phyloP scores from a whole-genome alignment of 2,329 filamentous ascomycete species.

The Aspergillus hortae region DNA sequence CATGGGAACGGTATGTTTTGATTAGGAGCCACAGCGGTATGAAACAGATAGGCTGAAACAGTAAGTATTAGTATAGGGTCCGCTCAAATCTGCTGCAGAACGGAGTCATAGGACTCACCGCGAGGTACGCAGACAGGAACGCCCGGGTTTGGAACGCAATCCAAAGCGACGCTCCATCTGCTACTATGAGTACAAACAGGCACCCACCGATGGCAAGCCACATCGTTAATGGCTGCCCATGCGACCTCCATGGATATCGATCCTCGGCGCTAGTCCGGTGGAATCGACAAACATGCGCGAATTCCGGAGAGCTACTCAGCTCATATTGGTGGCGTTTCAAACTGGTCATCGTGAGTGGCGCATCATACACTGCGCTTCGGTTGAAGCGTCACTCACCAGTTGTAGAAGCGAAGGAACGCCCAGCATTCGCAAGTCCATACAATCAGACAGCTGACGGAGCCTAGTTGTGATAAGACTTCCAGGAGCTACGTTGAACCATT shows the following conservation, averaged over 20 bases:
- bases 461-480: slow-evolving; percentile 37
- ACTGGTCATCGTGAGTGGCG: neutral
- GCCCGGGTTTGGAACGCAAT: slow-evolving; percentile 30
- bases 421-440: slow-evolving; percentile 43
- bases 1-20: slow-evolving; percentile 16
- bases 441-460: slow-evolving; percentile 30
- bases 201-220: slow-evolving; percentile 36
- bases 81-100: neutral
- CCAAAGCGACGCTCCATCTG: slow-evolving; percentile 36
- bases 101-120: slow-evolving; percentile 26
- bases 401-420: slow-evolving; percentile 40
- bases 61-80: neutral
- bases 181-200: slow-evolving; percentile 32
- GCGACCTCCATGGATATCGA: slow-evolving; percentile 40
- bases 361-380: neutral
- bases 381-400: slow-evolving; percentile 23
- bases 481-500: slow-evolving; percentile 30
- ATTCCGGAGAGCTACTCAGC: slow-evolving; percentile 8
- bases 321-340: slow-evolving; percentile 5
- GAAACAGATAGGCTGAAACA: slow-evolving; percentile 27
- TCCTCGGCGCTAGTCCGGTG: slow-evolving; percentile 7
- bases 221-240: slow-evolving; percentile 37
- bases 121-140: slow-evolving; percentile 39
- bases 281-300: slow-evolving; percentile 10
- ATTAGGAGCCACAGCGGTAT: slow-evolving; percentile 26